Percentiles rank a stretch among this genome's conserved stretches.
phyloP scores from a whole-genome alignment of 2,329 filamentous ascomycete species.

The Fusarium lyarnte region DNA sequence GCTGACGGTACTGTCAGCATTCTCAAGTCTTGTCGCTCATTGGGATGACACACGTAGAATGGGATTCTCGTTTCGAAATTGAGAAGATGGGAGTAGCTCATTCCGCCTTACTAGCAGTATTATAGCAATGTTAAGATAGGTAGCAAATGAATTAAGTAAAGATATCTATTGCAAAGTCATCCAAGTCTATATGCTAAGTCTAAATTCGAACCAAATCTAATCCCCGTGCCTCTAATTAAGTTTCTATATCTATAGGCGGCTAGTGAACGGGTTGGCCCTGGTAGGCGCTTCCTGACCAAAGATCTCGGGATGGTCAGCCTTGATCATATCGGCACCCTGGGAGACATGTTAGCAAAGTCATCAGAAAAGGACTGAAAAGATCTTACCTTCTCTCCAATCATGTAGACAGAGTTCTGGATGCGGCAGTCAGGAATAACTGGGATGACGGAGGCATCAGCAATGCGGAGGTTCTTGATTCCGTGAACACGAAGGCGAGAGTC shows the following conservation, averaged over 20 bases:
- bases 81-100: neutral
- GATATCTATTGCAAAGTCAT: neutral
- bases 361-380: accelerated
- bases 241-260: neutral
- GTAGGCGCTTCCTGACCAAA: neutral
- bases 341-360: neutral
- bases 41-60: neutral
- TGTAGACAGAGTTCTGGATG: slow-evolving; percentile 70
- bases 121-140: neutral
- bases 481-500: slow-evolving; percentile 62
- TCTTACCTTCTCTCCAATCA: slow-evolving; percentile 63
- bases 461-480: slow-evolving; percentile 62
- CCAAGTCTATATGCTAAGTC: neutral
- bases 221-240: accelerated
- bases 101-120: too few relatives aligned
- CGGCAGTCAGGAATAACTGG: slow-evolving; percentile 65
- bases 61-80: too few relatives aligned
- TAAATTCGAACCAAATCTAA: neutral
- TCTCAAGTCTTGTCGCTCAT: neutral
- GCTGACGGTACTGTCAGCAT: neutral
- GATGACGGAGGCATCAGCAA: slow-evolving; percentile 66
- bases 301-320: neutral
- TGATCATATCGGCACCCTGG: neutral
- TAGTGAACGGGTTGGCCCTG: neutral
- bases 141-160: neutral